These are phyloP conservation scores for Microbotryum saponariae DNA, from an alignment of 1,284 basidiomycete species.

Conservation along the genomic window DNA sequence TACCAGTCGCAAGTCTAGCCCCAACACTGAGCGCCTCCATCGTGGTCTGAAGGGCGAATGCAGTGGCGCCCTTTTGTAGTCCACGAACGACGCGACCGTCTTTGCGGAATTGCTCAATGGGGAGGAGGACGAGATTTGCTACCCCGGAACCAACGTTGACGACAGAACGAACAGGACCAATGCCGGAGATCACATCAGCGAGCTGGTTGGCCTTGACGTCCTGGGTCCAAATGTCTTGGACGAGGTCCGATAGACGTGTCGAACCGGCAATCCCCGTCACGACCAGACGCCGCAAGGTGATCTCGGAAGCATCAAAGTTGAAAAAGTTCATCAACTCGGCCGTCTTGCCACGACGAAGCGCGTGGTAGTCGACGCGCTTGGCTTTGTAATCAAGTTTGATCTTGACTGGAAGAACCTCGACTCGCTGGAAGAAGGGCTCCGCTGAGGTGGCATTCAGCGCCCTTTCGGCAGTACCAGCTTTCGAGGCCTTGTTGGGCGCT, in stretches of 20 bases:
- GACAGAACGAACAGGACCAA: constrained; percentile 85
- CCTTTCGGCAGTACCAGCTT: constrained; percentile 38
- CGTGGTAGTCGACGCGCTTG: constrained; percentile 86
- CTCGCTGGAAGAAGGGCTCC: constrained; percentile 49
- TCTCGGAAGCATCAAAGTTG: constrained; percentile 97
- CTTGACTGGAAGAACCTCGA: constrained; percentile 72
- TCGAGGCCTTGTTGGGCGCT: constrained; percentile 47
- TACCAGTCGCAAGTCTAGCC: constrained; percentile 89
- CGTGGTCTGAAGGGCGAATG: constrained; percentile 87
- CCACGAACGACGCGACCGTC: constrained; percentile 88
- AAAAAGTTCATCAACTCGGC: constrained; percentile 99
- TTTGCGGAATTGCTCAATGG: constrained; percentile 94
- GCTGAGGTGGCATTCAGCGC: constrained; percentile 36
- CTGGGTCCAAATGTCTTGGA: constrained; percentile 97
- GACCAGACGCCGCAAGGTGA: constrained; percentile 89
- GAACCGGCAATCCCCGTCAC: constrained; percentile 87
- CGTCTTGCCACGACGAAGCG: constrained; percentile 80
- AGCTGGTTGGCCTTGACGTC: constrained; percentile 98
- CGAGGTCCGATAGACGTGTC: constrained; percentile 73
- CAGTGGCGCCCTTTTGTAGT: constrained; percentile 84
- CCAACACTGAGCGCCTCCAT: constrained; percentile 91
- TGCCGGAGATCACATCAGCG: constrained; percentile 93
- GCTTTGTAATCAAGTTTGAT: constrained; percentile 98
- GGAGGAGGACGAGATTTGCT: constrained; percentile 87
- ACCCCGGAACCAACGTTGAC: constrained; percentile 96